Evolutionary conservation across 2,329 filamentous ascomycete genomes (phyloP).

Genomic region (Microascus cirrosus): DNA sequence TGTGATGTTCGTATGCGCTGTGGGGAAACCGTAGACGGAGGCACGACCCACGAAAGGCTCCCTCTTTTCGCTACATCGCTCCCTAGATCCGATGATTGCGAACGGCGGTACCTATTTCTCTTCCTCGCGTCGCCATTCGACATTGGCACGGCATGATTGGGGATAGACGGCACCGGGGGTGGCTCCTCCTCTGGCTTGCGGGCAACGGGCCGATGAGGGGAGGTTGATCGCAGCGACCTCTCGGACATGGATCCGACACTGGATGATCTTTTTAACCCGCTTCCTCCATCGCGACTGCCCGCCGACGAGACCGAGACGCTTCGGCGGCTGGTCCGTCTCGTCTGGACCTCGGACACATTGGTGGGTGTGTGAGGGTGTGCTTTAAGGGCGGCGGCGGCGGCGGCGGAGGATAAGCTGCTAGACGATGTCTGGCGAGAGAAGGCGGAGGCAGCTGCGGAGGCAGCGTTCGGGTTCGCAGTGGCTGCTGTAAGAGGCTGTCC

Average conservation of each 20-base stretch:
- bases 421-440: conserved; percentile 47
- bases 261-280: conserved; percentile 47
- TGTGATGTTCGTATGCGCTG: conserved; percentile 15
- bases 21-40: conserved; percentile 27
- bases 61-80: conserved; percentile 37
- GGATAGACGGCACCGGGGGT: conserved; percentile 69
- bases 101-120: conserved; percentile 27
- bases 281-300: conserved; percentile 26
- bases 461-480: conserved; percentile 60
- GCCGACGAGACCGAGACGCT: conserved; percentile 62
- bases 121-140: conserved; percentile 6
- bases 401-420: conserved; percentile 65
- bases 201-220: conserved; percentile 38
- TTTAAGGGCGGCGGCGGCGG: conserved; percentile 75
- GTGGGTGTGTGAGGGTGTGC: conserved; percentile 69
- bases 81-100: conserved; percentile 38
- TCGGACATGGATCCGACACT: conserved; percentile 81
- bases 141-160: conserved; percentile 27
- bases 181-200: conserved; percentile 29
- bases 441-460: conserved; percentile 71
- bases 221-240: conserved; percentile 74
- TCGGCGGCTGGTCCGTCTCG: conserved; percentile 71
- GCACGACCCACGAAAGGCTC: conserved; percentile 37
- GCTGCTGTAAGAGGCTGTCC: conserved; percentile 51
- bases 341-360: conserved; percentile 71